These are phyloP conservation scores for Ophiorrhiza pumila DNA, from an alignment of 257 asterid genomes.

Conservation along the genomic window DNA sequence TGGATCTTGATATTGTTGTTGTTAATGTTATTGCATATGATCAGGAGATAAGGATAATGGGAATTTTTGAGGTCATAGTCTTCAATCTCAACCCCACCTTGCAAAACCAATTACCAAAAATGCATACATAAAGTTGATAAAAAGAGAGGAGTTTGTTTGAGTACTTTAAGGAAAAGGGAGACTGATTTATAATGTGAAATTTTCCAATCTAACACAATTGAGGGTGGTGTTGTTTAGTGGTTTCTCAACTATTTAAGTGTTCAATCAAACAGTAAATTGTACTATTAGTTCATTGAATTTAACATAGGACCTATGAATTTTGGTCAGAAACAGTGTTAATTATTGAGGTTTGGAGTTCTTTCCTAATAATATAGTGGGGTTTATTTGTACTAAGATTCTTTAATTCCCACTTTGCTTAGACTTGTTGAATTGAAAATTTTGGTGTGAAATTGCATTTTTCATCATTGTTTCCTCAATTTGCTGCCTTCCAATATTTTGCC, in stretches of 20 bases:
- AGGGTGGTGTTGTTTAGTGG: background rate
- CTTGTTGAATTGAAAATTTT: conserved; percentile 5
- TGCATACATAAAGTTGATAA: background rate
- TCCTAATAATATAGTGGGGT: background rate
- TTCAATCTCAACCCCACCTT: background rate
- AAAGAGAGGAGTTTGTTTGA: background rate
- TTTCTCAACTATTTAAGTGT: background rate
- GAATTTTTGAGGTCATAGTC: background rate
- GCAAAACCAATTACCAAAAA: background rate
- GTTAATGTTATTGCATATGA: too few species aligned
- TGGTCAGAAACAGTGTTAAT: background rate
- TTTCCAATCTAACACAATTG: background rate
- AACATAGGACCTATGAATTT: background rate
- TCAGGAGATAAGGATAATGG: background rate
- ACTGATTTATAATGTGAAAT: background rate
- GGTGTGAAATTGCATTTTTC: conserved; percentile 8
- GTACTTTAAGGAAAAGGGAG: background rate
- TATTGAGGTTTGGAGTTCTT: background rate
- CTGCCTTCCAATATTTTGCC: conserved; percentile 2
- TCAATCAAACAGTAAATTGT: background rate
- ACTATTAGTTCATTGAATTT: background rate
- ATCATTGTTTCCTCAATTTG: conserved; percentile 12
- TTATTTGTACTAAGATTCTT: conserved; percentile 7
- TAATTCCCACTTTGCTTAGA: background rate
- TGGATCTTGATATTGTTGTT: background rate